phyloP scores from a whole-genome alignment of 2,329 filamentous ascomycete genomes.

The Botrytis byssoidea region DNA sequence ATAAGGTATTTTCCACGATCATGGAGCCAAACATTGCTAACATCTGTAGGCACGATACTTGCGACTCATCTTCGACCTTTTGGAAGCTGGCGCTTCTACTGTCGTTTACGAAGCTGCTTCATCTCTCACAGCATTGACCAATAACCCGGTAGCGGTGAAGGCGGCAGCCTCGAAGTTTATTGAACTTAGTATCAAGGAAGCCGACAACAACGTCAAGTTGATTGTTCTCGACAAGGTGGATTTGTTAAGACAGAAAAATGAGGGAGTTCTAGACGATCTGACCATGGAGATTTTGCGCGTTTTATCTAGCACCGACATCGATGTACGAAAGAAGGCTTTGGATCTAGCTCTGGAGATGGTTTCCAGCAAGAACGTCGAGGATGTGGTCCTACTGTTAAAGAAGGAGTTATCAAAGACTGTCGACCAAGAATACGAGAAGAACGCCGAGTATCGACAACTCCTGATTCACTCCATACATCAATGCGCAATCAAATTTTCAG shows the following conservation, averaged over 20 bases:
- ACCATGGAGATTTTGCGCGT: conserved; percentile 97
- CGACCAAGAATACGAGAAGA: conserved; percentile 98
- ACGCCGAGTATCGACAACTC: conserved; percentile 88
- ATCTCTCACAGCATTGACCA: conserved; percentile 88
- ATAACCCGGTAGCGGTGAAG: conserved; percentile 96
- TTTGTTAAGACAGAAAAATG: conserved; percentile 80
- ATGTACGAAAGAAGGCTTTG: conserved; percentile 89
- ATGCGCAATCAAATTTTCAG: conserved; percentile 98
- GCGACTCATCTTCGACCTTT: conserved; percentile 90
- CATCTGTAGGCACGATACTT: conserved; percentile 74
- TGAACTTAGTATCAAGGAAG: conserved; percentile 93
- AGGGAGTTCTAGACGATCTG: conserved; percentile 87
- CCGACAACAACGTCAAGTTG: conserved; percentile 98
- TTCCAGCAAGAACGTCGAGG: conserved; percentile 97
- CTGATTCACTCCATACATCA: conserved; percentile 97
- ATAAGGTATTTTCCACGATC: conserved; percentile 64
- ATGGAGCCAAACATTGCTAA: conserved; percentile 33
- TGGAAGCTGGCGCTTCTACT: conserved; percentile 89
- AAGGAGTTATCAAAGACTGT: conserved; percentile 98
- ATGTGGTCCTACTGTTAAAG: conserved; percentile 92
- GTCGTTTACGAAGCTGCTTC: conserved; percentile 98
- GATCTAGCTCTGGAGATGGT: conserved; percentile 95
- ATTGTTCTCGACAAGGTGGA: conserved; percentile 96
- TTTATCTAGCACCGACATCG: conserved; percentile 90
- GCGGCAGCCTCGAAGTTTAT: conserved; percentile 95